phyloP scores from a whole-genome alignment of 2,329 filamentous ascomycete species.

The Emergomyces orientalis region DNA sequence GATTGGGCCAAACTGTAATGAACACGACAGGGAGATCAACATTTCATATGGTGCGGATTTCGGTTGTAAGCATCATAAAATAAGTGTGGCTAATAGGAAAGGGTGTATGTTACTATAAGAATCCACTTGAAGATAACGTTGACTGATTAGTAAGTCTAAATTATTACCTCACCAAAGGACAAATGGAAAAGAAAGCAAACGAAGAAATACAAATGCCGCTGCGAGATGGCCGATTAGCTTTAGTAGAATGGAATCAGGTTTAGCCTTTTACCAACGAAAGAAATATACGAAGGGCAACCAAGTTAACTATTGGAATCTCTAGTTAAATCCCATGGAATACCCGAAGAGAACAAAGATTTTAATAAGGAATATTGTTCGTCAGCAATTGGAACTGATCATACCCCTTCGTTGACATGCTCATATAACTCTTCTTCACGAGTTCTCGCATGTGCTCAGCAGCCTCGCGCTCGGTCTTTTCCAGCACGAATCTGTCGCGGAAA shows the following conservation, averaged over 20 bases:
- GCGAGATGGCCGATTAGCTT: background rate
- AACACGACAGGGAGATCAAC: no score
- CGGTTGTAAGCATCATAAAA: no score
- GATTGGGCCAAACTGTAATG: no score
- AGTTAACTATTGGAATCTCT: background rate
- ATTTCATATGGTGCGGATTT: no score
- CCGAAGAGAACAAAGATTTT: background rate
- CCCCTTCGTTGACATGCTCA: conserved; percentile 81
- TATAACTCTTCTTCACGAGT: conserved; percentile 79
- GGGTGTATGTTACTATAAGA: no score
- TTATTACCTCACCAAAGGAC: background rate
- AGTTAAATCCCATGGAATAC: background rate
- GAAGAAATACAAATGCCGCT: background rate
- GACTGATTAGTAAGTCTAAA: no score
- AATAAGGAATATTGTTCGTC: conserved; percentile 96
- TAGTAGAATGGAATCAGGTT: background rate
- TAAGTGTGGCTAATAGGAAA: no score
- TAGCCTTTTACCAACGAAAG: background rate
- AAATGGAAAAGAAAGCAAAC: background rate
- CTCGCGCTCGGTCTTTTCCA: conserved; percentile 84
- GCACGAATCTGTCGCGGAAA: conserved; percentile 83
- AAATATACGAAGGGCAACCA: background rate
- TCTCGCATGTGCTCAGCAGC: conserved; percentile 90
- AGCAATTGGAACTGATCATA: conserved; percentile 98
- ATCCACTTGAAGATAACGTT: no score